A percentile compares a stretch with the other conserved stretches of the same genome.
phyloP scores from a whole-genome alignment of 805 yeast genomes.

The Alloascoidea africana region DNA sequence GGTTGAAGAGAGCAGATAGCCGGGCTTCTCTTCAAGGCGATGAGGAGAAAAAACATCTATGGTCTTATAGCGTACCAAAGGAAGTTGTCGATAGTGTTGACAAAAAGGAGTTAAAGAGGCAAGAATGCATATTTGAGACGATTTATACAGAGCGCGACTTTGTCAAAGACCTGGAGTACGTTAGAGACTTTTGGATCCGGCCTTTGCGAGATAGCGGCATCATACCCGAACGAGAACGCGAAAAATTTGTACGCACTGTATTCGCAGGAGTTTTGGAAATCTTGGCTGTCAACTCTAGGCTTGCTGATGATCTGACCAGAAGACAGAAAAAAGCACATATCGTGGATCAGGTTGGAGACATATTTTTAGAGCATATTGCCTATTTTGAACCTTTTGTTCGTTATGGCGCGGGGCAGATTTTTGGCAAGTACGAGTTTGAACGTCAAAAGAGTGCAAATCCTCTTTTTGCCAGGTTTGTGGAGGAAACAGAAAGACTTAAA shows the following conservation, averaged over 20 bases:
- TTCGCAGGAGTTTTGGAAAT: constrained; percentile 84
- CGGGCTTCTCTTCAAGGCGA: constrained; percentile 54
- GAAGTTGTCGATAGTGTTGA: constrained; percentile 64
- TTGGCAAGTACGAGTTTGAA: constrained; percentile 91
- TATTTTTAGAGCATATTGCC: constrained; percentile 70
- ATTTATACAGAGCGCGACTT: constrained; percentile 90
- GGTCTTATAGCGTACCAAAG: constrained; percentile 87
- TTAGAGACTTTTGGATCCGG: constrained; percentile 87
- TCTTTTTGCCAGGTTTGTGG: constrained; percentile 84
- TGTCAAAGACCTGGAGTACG: constrained; percentile 84
- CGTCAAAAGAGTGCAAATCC: constrained; percentile 85
- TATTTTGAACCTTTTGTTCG: constrained; percentile 84
- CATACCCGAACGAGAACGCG: constrained; percentile 80
- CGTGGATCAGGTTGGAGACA: constrained; percentile 76
- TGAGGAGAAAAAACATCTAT: constrained; percentile 68
- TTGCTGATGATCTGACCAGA: constrained; percentile 79
- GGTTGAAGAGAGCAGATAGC: constrained; percentile 61
- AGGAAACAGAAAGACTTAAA: constrained; percentile 72
- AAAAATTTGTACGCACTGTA: constrained; percentile 80
- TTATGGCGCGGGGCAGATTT: constrained; percentile 89
- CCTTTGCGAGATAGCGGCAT: constrained; percentile 79
- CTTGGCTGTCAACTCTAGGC: constrained; percentile 63
- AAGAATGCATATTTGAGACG: constrained; percentile 88
- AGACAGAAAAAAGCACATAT: constrained; percentile 80
- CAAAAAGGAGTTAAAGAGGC: constrained; percentile 79